Percentiles rank a stretch among this genome's conserved stretches.
These are phyloP conservation scores for Apiotrichum gamsii DNA, from an alignment of 1,284 basidiomycete genomes.

Conservation along the genomic window DNA sequence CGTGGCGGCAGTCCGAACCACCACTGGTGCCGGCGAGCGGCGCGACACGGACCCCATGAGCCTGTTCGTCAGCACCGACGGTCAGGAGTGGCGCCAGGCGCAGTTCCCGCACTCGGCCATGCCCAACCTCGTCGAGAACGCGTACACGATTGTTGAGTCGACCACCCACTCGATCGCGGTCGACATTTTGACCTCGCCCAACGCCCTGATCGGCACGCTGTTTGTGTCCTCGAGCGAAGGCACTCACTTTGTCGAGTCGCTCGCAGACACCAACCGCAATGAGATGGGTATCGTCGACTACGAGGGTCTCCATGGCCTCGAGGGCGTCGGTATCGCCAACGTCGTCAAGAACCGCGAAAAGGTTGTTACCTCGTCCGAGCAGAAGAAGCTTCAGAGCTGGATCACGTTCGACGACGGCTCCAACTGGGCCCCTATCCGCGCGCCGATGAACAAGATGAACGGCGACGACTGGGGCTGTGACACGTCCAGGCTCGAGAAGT, in stretches of 20 bases:
- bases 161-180: conserved; percentile 88
- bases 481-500: conserved; percentile 54
- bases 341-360: conserved; percentile 73
- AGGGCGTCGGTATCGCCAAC: conserved; percentile 88
- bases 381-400: conserved; percentile 64
- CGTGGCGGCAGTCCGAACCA: conserved; percentile 59
- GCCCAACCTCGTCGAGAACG: conserved; percentile 47
- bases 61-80: conserved; percentile 76
- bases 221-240: conserved; percentile 94
- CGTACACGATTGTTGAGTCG: conserved; percentile 91
- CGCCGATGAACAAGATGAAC: conserved; percentile 60
- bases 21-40: background rate
- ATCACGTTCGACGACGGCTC: conserved; percentile 93
- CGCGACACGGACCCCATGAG: conserved; percentile 47
- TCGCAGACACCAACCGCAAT: conserved; percentile 87
- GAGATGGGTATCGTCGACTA: conserved; percentile 84
- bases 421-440: conserved; percentile 64
- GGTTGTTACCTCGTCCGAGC: conserved; percentile 60
- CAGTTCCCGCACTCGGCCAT: conserved; percentile 47
- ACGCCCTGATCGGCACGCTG: conserved; percentile 71
- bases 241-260: conserved; percentile 85
- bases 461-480: conserved; percentile 63
- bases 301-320: conserved; percentile 84
- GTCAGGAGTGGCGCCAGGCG: conserved; percentile 59
- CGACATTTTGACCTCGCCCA: conserved; percentile 77